phyloP scores from a whole-genome alignment of 495 filamentous ascomycete species.

The Aspergillus ostianus region DNA sequence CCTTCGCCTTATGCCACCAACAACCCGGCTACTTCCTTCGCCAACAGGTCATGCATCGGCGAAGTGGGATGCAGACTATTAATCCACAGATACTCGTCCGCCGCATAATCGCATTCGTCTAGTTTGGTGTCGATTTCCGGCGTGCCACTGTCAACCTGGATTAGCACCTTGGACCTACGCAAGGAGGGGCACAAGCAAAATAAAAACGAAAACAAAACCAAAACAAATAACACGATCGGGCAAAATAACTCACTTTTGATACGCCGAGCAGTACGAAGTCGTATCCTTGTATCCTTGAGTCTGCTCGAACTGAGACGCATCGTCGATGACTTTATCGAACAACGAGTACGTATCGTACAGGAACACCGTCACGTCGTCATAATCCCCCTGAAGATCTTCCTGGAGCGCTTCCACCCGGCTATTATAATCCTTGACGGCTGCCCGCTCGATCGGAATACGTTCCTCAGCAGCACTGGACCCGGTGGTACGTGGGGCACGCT shows the following conservation, averaged over 20 bases:
- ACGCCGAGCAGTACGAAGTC: neutral
- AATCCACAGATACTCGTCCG: constrained; percentile 8
- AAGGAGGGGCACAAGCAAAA: neutral
- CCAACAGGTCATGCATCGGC: constrained; percentile 4
- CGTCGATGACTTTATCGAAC: constrained; percentile 6
- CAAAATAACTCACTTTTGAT: constrained; percentile 4
- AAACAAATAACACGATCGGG: neutral
- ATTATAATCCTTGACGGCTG: constrained; percentile 2
- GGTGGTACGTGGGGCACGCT: neutral
- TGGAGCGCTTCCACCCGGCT: neutral
- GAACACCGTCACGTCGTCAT: constrained; percentile 3
- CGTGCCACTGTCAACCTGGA: neutral
- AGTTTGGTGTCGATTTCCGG: neutral
- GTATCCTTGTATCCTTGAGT: constrained; percentile 3
- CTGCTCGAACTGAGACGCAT: constrained; percentile 7
- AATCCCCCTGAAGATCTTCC: neutral
- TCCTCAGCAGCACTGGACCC: neutral
- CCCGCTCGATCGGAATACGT: constrained; percentile 1
- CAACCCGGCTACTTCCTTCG: constrained; percentile 1
- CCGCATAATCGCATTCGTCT: constrained; percentile 3
- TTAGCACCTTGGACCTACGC: neutral
- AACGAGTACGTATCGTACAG: constrained; percentile 4
- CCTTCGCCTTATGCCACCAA: neutral
- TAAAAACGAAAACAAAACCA: neutral
- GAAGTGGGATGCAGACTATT: constrained; percentile 5